These are phyloP conservation scores for Sphagnum magellanicum DNA, from an alignment of 228 moss, liverwort and hornwort genomes.

Conservation along the genomic window DNA sequence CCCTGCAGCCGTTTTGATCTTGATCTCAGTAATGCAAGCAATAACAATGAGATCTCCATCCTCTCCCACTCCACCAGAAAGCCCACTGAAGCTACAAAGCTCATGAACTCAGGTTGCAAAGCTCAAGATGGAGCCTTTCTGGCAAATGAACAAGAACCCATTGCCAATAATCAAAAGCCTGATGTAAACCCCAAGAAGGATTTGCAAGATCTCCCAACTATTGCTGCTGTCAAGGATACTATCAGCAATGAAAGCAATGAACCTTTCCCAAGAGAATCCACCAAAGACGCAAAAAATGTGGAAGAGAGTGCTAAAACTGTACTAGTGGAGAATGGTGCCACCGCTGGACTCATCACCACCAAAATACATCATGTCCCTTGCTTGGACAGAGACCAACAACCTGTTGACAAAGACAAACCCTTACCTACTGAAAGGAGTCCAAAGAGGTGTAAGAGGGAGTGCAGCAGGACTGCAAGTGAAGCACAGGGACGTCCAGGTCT, in stretches of 20 bases:
- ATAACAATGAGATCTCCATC: conserved; percentile 14
- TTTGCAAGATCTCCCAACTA: too few species aligned
- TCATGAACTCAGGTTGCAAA: conserved; percentile 8
- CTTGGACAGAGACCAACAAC: conserved; percentile 6
- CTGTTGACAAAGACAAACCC: conserved; percentile 12
- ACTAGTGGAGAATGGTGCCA: conserved; percentile 17
- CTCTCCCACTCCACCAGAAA: conserved; percentile 7
- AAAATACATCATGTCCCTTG: conserved; percentile 7
- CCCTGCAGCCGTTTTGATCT: conserved; percentile 50
- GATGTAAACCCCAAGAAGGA: too few species aligned
- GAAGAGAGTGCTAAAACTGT: conserved; percentile 17
- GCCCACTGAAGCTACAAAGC: conserved; percentile 11
- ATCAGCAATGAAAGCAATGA: too few species aligned
- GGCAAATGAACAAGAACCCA: conserved; percentile 13
- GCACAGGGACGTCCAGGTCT: conserved; percentile 9
- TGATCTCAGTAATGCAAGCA: conserved; percentile 35
- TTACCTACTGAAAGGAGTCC: conserved; percentile 30
- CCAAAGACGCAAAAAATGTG: conserved; percentile 3
- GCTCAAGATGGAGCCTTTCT: conserved; percentile 1
- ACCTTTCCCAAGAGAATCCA: conserved; percentile 14
- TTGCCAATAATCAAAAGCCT: conserved; percentile 2
- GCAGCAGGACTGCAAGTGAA: conserved; percentile 24
- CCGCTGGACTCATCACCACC: conserved; percentile 7
- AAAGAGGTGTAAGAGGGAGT: conserved; percentile 53
- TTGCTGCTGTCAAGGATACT: too few species aligned